A percentile compares a stretch with the other conserved stretches of the same genome.
Evolutionary conservation across 2,329 filamentous ascomycete genomes (phyloP).

Genomic region (Paecilomyces sp.): DNA sequence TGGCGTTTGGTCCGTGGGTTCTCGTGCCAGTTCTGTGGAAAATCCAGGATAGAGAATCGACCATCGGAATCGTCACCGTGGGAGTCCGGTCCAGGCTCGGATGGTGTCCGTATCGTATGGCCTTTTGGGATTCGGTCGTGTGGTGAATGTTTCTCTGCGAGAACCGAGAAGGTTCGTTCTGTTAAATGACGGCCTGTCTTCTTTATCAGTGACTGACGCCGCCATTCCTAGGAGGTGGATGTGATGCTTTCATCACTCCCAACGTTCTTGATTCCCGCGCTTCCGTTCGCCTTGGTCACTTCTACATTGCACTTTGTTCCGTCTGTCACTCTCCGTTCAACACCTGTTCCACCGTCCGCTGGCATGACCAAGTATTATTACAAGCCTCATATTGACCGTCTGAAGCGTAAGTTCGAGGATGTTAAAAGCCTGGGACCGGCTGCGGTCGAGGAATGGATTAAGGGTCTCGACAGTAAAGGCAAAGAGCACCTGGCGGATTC

Average conservation of each 20-base stretch:
- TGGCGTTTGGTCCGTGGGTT: conserved; percentile 60
- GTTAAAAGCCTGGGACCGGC: conserved; percentile 61
- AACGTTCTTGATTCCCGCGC: conserved; percentile 57
- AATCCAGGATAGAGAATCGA: conserved; percentile 16
- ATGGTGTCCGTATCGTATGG: conserved; percentile 61
- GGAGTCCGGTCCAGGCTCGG: conserved; percentile 55
- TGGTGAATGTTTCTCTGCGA: conserved; percentile 55
- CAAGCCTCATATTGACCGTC: conserved; percentile 53
- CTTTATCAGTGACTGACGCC: conserved; percentile 15
- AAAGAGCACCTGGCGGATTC: conserved; percentile 54
- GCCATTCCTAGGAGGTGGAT: conserved; percentile 56
- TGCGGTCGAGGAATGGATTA: conserved; percentile 69
- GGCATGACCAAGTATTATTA: conserved; percentile 61
- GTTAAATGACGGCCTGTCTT: conserved; percentile 8
- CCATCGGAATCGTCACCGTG: conserved; percentile 37
- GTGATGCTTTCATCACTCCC: conserved; percentile 57
- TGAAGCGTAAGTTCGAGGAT: conserved; percentile 56
- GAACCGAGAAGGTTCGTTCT: conserved; percentile 57
- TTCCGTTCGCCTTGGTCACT: conserved; percentile 62
- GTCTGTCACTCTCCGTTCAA: conserved; percentile 47
- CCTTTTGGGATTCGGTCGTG: conserved; percentile 63
- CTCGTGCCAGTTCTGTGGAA: conserved; percentile 62
- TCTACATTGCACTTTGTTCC: conserved; percentile 54
- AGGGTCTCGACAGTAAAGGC: conserved; percentile 61
- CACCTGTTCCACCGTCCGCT: conserved; percentile 38